These are phyloP conservation scores for Endotrypanum monterogeii DNA, from an alignment of 208 protist species.

Conservation along the genomic window DNA sequence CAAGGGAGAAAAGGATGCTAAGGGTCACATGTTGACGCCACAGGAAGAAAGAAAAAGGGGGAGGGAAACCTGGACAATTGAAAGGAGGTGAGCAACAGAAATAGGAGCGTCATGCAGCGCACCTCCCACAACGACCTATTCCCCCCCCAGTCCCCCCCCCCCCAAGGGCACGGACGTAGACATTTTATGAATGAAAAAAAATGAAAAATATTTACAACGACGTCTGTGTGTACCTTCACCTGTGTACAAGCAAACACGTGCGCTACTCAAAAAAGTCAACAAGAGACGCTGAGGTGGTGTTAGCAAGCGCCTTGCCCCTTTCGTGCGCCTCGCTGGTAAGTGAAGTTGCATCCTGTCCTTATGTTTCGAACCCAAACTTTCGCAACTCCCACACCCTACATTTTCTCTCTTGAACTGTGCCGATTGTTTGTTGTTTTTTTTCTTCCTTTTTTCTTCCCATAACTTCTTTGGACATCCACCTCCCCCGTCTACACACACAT, in stretches of 20 bases:
- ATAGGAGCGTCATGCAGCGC: background rate
- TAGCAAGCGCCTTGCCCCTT: too few relatives aligned
- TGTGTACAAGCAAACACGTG: background rate
- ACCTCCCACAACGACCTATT: background rate
- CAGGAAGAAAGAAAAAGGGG: background rate
- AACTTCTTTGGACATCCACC: too few relatives aligned
- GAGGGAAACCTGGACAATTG: background rate
- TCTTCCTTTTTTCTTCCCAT: too few relatives aligned
- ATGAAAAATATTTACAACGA: background rate
- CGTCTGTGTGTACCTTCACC: background rate
- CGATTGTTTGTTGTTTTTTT: too few relatives aligned
- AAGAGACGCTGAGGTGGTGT: too few relatives aligned
- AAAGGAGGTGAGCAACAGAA: background rate
- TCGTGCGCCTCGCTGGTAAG: background rate
- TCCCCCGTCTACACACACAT: too few relatives aligned
- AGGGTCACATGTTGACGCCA: background rate
- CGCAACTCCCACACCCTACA: background rate
- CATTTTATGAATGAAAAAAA: background rate
- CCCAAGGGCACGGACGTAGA: background rate
- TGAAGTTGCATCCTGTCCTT: background rate
- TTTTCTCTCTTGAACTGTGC: too few relatives aligned
- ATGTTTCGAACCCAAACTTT: background rate
- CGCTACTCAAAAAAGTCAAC: too few relatives aligned
- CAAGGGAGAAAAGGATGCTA: background rate
- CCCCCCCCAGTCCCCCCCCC: background rate